Conservation (phyloP, 2,329 filamentous ascomycete genomes). For the Metarhizium anisopliae region DNA sequence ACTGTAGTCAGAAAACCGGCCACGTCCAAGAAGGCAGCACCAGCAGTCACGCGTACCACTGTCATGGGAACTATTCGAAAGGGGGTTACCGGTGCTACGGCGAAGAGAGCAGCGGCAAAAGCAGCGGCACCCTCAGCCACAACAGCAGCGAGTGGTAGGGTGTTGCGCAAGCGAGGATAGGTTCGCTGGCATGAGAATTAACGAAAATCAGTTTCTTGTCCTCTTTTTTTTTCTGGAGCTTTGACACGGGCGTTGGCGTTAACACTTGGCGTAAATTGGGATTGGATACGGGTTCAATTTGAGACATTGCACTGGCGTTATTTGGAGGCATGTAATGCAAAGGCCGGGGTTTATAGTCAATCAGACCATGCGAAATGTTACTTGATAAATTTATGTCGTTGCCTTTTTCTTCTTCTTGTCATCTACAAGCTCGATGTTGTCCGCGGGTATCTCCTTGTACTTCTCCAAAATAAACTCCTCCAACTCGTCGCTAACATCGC, state of each 20-base stretch:
- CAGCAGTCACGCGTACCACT: slow-evolving; percentile 37
- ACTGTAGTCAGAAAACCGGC: slow-evolving; percentile 53
- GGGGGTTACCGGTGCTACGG: slow-evolving; percentile 35
- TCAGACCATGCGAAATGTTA: neutral
- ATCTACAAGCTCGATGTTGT: slow-evolving; percentile 90
- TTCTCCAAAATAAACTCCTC: slow-evolving; percentile 84
- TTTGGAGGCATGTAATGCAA: slow-evolving; percentile 1
- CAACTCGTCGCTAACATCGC: slow-evolving; percentile 91
- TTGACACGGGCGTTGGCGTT: slow-evolving; percentile 9
- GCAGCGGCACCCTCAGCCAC: slow-evolving; percentile 28
- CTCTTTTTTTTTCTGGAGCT: neutral
- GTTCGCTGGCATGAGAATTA: neutral
- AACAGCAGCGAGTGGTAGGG: slow-evolving; percentile 39
- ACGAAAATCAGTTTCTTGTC: neutral
- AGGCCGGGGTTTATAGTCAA: neutral
- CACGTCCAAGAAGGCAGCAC: slow-evolving; percentile 20
- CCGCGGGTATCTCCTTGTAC: slow-evolving; percentile 83
- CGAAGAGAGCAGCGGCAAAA: slow-evolving; percentile 41
- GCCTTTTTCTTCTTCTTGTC: slow-evolving; percentile 80
- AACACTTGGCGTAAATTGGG: neutral
- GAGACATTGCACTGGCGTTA: neutral
- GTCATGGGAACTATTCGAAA: slow-evolving; percentile 47
- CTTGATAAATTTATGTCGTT: neutral
- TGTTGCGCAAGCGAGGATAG: slow-evolving; percentile 46
- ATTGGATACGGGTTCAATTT: neutral